Base-by-base conservation (phyloP, 2,329 filamentous ascomycete genomes). In the Fusarium proliferatum region DNA sequence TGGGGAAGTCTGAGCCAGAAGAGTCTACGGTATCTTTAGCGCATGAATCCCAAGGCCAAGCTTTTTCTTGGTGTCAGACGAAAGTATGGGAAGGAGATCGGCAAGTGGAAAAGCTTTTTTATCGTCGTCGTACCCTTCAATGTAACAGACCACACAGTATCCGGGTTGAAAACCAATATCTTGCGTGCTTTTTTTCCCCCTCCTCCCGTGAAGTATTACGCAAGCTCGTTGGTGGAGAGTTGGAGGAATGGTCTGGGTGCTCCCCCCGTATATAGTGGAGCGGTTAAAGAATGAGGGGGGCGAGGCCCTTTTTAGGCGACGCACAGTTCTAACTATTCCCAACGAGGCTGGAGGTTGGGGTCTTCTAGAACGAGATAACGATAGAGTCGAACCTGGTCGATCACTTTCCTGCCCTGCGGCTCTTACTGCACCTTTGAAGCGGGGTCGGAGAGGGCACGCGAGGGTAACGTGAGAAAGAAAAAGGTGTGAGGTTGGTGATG, bases 211-310 rank as follows among this genome's bases (percentile, higher is more conserved):
- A 53, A 39, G 56, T 56, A 75, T 76, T 77, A 77, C 75, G 75
- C 75, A 77, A 77, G 75, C 75, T 57, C 58, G 64, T 65, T 64
- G 62, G 65, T 62, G 66, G 69, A 60, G 68, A 62, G 65, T 42
- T 60, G 61, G 64, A 75, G 75, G 73, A 74, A 72, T 69, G 64
- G 69, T 69, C 76, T 76, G 71, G 64, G 70, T 75, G 76, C 28
- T 12, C 28, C 61, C 51, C 71, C 48, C 53, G 64, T 39, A 73
- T 39, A 73, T 65, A 63, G 72, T 67, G 67, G 62, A 61, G 65
- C 65, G 48, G 56, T 19, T 33, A 23, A 67, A 26, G 45, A 55
- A 61, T 61, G 46, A 28, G 34, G 62, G 62, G 53, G 28, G 46
- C 64, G 51, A 49, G 62, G 56, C 38, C 49, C 62, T 73, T 72